phyloP scores from a whole-genome alignment of 768 basidiomycete genomes.

The Boletellus emodensis region DNA sequence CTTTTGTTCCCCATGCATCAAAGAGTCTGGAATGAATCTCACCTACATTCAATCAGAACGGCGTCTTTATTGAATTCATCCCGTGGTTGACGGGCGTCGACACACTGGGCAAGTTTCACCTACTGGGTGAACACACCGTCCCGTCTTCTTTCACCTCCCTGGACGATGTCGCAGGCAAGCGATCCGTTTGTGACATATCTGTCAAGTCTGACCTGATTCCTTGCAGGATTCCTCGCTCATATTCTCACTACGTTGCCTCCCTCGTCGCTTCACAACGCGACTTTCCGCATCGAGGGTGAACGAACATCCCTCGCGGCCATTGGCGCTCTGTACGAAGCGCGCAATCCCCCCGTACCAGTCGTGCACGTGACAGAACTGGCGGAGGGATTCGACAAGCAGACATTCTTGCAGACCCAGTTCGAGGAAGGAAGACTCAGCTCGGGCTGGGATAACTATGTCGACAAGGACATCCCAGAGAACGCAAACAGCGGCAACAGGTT shows the following conservation, averaged over 20 bases:
- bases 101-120: constrained; percentile 26
- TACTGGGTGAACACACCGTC: constrained; percentile 31
- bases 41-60: constrained; percentile 22
- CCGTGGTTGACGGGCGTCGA: constrained; percentile 28
- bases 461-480: constrained; percentile 29
- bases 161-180: constrained; percentile 33
- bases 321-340: constrained; percentile 27
- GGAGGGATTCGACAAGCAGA: constrained; percentile 28
- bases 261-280: constrained; percentile 24
- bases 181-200: neutral
- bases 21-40: neutral
- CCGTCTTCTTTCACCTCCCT: constrained; percentile 31
- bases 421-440: constrained; percentile 31
- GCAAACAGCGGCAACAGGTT: constrained; percentile 30
- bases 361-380: constrained; percentile 25
- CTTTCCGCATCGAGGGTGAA: constrained; percentile 37
- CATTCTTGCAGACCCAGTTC: constrained; percentile 28
- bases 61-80: constrained; percentile 32
- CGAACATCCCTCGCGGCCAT: constrained; percentile 24
- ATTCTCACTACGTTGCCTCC: constrained; percentile 30
- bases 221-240: constrained; percentile 35
- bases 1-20: neutral
- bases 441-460: constrained; percentile 31
- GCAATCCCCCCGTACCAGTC: constrained; percentile 17
- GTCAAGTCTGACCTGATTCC: neutral